phyloP scores from a whole-genome alignment of 1,284 basidiomycete species.

The Ustilago shanxiensis region DNA sequence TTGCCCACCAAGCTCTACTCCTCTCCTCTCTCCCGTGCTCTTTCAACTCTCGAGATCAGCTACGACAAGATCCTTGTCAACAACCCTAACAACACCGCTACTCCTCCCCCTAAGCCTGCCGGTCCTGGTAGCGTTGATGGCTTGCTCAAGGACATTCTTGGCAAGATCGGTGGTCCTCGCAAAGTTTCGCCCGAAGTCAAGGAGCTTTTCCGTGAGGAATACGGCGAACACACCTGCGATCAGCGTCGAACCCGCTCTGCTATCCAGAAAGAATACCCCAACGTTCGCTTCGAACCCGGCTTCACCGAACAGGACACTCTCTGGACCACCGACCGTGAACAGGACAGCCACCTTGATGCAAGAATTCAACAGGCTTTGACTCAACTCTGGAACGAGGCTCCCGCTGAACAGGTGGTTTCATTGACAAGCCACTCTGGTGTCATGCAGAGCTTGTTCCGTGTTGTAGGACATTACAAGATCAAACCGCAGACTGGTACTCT shows the following conservation, averaged over 20 bases:
- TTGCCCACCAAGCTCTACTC: constrained; percentile 38
- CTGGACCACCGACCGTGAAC: constrained; percentile 39
- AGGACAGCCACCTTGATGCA: constrained; percentile 24
- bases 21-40: constrained; percentile 40
- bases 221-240: constrained; percentile 57
- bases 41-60: constrained; percentile 44
- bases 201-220: constrained; percentile 50
- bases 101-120: not conserved
- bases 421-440: constrained; percentile 55
- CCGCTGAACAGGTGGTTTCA: constrained; percentile 35
- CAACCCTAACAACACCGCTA: constrained; percentile 18
- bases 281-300: constrained; percentile 31
- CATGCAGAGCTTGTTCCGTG: constrained; percentile 50
- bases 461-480: constrained; percentile 40
- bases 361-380: constrained; percentile 36
- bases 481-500: constrained; percentile 45
- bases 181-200: constrained; percentile 14
- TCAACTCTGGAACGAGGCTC: constrained; percentile 37
- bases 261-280: constrained; percentile 35
- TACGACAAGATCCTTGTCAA: constrained; percentile 42
- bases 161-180: not conserved
- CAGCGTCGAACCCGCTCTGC: constrained; percentile 31
- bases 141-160: constrained; percentile 5
- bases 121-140: not conserved
- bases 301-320: constrained; percentile 33